Conservation (phyloP, 2,329 filamentous ascomycete species). For the Fusarium albosuccineum region DNA sequence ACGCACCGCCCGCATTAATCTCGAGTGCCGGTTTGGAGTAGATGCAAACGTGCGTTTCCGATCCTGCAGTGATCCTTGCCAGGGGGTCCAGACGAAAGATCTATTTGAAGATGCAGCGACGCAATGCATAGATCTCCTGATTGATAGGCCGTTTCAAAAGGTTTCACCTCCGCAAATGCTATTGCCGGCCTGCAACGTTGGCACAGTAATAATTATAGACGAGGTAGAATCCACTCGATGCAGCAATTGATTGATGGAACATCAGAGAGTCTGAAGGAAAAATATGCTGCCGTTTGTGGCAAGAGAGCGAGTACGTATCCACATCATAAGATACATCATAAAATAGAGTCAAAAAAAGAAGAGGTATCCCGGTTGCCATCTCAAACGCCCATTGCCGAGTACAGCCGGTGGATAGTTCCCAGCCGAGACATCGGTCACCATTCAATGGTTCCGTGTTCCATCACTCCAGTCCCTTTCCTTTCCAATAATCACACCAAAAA, state of each 20-base stretch:
- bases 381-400: slow-evolving; percentile 43
- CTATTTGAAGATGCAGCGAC: slow-evolving; percentile 21
- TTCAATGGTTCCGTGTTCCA: slow-evolving; percentile 33
- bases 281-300: slow-evolving; percentile 44
- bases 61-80: slow-evolving; percentile 29
- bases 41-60: slow-evolving; percentile 35
- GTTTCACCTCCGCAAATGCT: slow-evolving; percentile 27
- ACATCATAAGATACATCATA: slow-evolving; percentile 46
- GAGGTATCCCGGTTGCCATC: slow-evolving; percentile 39
- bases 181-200: slow-evolving; percentile 12
- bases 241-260: too few relatives aligned
- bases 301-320: slow-evolving; percentile 38
- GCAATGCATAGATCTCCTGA: slow-evolving; percentile 18
- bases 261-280: slow-evolving; percentile 18
- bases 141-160: slow-evolving; percentile 37
- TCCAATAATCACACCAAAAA: slow-evolving; percentile 21
- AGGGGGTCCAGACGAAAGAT: slow-evolving; percentile 4
- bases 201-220: slow-evolving; percentile 12
- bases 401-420: slow-evolving; percentile 20
- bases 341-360: slow-evolving; percentile 39
- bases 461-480: slow-evolving; percentile 27
- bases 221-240: slow-evolving; percentile 11
- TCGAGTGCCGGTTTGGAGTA: slow-evolving; percentile 35
- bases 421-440: slow-evolving; percentile 30
- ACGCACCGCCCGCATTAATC: slow-evolving; percentile 10